A percentile compares a stretch with the other conserved stretches of the same genome.
Conservation (phyloP, 176 grass and related monocot species). For the Zea luxurians region DNA sequence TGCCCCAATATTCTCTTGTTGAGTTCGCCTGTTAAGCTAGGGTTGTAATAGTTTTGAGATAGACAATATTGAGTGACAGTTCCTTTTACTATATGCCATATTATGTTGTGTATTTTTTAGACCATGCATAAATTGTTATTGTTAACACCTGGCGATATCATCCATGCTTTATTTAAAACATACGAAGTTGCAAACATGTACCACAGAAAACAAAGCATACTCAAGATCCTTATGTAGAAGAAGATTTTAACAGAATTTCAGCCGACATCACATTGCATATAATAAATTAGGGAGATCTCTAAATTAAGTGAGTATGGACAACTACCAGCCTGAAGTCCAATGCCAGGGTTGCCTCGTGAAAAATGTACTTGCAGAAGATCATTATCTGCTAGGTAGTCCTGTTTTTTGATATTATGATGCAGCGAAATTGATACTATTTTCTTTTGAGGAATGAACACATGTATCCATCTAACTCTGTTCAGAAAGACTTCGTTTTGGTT, state of each 20-base stretch:
- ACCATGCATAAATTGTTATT: slow-evolving; percentile 9
- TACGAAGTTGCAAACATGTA: background rate
- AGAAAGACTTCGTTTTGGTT: background rate
- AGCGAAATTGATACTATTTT: background rate
- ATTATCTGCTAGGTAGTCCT: background rate
- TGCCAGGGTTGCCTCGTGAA: background rate
- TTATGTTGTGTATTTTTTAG: background rate
- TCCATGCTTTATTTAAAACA: background rate
- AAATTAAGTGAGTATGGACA: background rate
- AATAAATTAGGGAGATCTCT: background rate
- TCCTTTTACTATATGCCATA: background rate
- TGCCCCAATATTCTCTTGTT: slow-evolving; percentile 2
- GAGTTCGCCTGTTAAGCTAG: background rate
- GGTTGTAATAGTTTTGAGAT: slow-evolving; percentile 25
- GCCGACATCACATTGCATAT: background rate
- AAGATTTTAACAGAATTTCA: slow-evolving; percentile 13
- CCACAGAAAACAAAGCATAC: background rate
- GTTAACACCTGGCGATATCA: background rate
- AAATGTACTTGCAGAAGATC: slow-evolving; percentile 1
- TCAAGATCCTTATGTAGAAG: slow-evolving; percentile 18
- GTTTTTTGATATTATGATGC: background rate
- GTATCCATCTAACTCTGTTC: background rate
- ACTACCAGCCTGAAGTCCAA: background rate
- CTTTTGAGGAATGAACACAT: background rate
- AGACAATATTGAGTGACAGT: background rate